phyloP scores from a whole-genome alignment of 345 rosid genomes.

The Citrus hindsii region DNA sequence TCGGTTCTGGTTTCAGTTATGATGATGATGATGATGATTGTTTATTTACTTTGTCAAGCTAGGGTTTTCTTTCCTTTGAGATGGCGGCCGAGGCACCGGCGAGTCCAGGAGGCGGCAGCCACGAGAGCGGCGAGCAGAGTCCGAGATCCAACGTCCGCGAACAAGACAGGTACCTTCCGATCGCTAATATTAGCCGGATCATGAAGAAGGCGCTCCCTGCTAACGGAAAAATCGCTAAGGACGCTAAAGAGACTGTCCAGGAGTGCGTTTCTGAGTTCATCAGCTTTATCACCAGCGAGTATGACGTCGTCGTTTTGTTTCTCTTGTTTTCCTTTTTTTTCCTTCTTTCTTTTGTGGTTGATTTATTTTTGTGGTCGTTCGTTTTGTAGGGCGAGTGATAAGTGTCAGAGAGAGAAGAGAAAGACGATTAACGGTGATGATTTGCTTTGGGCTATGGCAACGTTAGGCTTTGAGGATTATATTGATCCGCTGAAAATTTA shows the following conservation, averaged over 20 bases:
- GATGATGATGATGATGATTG: background rate
- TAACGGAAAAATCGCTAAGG: conserved; percentile 94
- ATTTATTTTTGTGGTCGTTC: background rate
- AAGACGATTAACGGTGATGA: conserved; percentile 96
- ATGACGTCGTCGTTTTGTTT: conserved; percentile 1
- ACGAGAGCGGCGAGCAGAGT: conserved; percentile 89
- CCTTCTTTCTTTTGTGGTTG: background rate
- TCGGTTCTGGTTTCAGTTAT: background rate
- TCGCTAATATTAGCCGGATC: conserved; percentile 91
- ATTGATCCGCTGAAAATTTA: conserved; percentile 86
- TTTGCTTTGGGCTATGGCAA: conserved; percentile 96
- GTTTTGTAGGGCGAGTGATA: conserved; percentile 81
- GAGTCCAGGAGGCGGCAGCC: conserved; percentile 75
- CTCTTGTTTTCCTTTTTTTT: background rate
- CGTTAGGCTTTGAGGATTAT: conserved; percentile 95
- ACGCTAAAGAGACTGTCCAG: conserved; percentile 94
- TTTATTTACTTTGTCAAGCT: conserved; percentile 7
- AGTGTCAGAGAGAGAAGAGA: conserved; percentile 97
- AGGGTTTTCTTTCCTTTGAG: conserved; percentile 26
- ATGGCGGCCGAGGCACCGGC: conserved; percentile 58
- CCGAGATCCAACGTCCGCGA: conserved; percentile 79
- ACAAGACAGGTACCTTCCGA: conserved; percentile 90
- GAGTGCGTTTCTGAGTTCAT: conserved; percentile 97
- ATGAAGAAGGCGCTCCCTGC: conserved; percentile 93
- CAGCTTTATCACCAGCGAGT: conserved; percentile 99